These are phyloP conservation scores for Musa schizocarpa DNA, from an alignment of 176 grass and related monocot species.

Conservation along the genomic window DNA sequence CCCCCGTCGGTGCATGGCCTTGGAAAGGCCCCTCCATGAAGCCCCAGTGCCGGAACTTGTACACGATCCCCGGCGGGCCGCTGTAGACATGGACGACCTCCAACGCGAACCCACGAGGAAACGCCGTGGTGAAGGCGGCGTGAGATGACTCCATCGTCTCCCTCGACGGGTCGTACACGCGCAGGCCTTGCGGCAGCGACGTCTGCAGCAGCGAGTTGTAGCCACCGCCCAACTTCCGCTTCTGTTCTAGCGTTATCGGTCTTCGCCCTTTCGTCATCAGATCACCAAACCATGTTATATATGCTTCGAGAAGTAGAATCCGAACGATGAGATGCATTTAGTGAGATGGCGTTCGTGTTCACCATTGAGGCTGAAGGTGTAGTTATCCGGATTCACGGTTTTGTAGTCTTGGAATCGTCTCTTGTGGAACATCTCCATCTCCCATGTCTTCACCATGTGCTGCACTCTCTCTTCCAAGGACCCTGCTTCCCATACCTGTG, in stretches of 20 bases:
- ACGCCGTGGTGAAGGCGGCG: slow-evolving; percentile 11
- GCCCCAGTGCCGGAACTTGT: slow-evolving; percentile 37
- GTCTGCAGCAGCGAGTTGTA: slow-evolving; percentile 32
- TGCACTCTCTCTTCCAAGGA: slow-evolving; percentile 18
- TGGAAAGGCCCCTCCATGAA: slow-evolving; percentile 38
- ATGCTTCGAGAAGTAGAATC: too few relatives aligned
- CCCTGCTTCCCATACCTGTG: slow-evolving; percentile 13
- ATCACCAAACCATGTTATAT: too few relatives aligned
- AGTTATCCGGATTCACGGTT: background rate
- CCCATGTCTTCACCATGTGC: slow-evolving; percentile 23
- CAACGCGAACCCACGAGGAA: slow-evolving; percentile 30
- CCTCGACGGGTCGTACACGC: slow-evolving; percentile 18
- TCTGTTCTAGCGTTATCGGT: slow-evolving; percentile 17
- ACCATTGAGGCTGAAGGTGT: slow-evolving; percentile 23
- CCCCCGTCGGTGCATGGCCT: slow-evolving; percentile 27
- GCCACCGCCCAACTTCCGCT: slow-evolving; percentile 12
- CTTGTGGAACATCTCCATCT: slow-evolving; percentile 29
- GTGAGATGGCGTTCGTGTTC: background rate
- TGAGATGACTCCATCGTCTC: slow-evolving; percentile 25
- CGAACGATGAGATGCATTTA: too few relatives aligned
- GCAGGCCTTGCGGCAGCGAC: slow-evolving; percentile 21
- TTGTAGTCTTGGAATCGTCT: slow-evolving; percentile 12
- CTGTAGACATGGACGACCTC: slow-evolving; percentile 34
- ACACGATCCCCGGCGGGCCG: slow-evolving; percentile 26
- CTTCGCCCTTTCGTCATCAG: background rate